Conservation (phyloP, 108 stramenopile species). For the Cyclotella distinguenda region DNA sequence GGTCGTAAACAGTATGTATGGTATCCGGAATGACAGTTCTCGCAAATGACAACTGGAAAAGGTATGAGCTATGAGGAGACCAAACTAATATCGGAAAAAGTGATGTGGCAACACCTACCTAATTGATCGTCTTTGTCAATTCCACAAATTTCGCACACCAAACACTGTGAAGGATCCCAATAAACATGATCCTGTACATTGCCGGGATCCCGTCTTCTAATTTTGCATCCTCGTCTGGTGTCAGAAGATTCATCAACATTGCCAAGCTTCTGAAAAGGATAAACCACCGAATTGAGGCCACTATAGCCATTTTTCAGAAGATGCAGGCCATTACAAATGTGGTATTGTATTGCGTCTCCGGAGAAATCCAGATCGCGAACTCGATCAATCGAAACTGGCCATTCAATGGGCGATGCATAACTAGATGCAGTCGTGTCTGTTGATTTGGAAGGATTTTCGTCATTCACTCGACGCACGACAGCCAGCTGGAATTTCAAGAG, state of each 20-base stretch:
- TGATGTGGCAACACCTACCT: neutral
- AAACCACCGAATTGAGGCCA: neutral
- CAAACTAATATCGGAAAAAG: neutral
- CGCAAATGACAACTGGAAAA: slow-evolving; percentile 45
- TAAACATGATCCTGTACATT: slow-evolving; percentile 16
- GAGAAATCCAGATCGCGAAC: neutral
- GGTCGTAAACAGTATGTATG: slow-evolving; percentile 53
- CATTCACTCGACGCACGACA: slow-evolving; percentile 21
- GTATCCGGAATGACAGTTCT: slow-evolving; percentile 46
- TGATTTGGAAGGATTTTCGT: neutral
- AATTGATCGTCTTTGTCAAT: slow-evolving; percentile 43
- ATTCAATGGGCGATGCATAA: slow-evolving; percentile 32
- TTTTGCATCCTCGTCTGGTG: slow-evolving; percentile 25
- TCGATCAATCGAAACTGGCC: slow-evolving; percentile 18
- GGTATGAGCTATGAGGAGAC: neutral
- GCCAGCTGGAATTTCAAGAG: slow-evolving; percentile 36
- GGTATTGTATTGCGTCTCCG: slow-evolving; percentile 6
- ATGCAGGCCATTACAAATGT: slow-evolving; percentile 27
- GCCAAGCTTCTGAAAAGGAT: slow-evolving; percentile 5
- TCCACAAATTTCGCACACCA: slow-evolving; percentile 34
- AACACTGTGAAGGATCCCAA: slow-evolving; percentile 36
- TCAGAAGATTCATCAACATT: slow-evolving; percentile 31
- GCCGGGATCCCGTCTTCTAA: slow-evolving; percentile 36
- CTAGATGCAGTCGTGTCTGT: neutral
- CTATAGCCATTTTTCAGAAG: slow-evolving; percentile 19